Base-by-base conservation (phyloP, 192 early-diverging fungal genomes). In the Podila clonocystis region DNA sequence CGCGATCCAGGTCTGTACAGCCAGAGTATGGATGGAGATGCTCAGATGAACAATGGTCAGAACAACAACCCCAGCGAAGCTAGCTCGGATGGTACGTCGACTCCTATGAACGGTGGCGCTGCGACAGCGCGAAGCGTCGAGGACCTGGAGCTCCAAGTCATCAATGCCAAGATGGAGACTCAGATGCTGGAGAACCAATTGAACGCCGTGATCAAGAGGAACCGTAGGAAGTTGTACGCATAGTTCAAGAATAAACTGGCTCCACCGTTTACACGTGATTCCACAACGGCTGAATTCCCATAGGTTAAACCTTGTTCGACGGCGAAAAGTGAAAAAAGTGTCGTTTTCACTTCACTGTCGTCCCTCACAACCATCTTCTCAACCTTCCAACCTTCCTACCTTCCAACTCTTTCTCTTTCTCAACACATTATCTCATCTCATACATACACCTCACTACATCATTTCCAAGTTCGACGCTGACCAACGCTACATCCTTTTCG, bases 121-220 rank as follows among this genome's bases (percentile, higher is more conserved):
- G 24, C 52, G 52, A 61, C 68, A 31, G 66, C 66, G 12, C 66
- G 74, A 9, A 78, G 64, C 49, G 75, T 78, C 3, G 75, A 78
- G 30, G 75, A 78, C 31, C 59, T 78, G 30, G 75, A 78, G 48
- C 36, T 71, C 63, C 75, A 78, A 12, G 75, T 78, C 58, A 78
- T 78, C 58, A 70, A 78, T 67, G 75, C 75, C 31, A 78, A 78
- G 59, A 78, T 78, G 75, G 75, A 78, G 50, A 78, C 75, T 4
- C 75, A 78, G 50, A 78, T 78, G 75, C 38, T 78, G 36, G 75
- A 78, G 75, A 71, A 78, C 57, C 68, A 71, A 30, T 48, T 78
- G 24, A 78, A 78, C 36, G 75, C 75, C 3, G 75, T 78, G 48
- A 71, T 78, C 49, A 78, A 78, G 50, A 62, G 75, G 9, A 78